Conservation (phyloP, 1,284 basidiomycete genomes). For the Sporisorium reilianum region DNA sequence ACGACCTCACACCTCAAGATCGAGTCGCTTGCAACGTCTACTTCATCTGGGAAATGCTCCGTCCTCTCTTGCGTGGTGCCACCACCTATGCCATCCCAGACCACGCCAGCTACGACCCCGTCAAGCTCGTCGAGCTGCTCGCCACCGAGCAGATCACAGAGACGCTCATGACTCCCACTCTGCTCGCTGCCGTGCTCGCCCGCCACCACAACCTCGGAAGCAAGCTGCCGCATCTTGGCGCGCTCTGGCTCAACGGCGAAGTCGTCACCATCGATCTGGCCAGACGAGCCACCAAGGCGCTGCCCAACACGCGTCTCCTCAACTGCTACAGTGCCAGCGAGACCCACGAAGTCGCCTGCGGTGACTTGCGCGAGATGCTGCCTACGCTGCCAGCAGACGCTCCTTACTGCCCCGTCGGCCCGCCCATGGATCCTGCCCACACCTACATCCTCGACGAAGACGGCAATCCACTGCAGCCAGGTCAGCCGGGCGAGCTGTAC, state of each 20-base stretch:
- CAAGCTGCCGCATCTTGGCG: conserved; percentile 58
- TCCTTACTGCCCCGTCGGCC: conserved; percentile 64
- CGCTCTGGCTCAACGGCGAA: conserved; percentile 69
- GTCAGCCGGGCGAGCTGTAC: conserved; percentile 62
- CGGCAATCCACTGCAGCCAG: conserved; percentile 52
- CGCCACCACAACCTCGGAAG: conserved; percentile 51
- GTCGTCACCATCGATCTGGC: conserved; percentile 67
- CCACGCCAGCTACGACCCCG: conserved; percentile 64
- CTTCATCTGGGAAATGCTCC: conserved; percentile 68
- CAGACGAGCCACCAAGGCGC: conserved; percentile 58
- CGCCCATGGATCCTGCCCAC: conserved; percentile 58
- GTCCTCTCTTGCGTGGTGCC: conserved; percentile 65
- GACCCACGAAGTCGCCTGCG: conserved; percentile 67
- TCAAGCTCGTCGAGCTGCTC: conserved; percentile 61
- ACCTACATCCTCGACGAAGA: conserved; percentile 65
- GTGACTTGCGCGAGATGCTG: conserved; percentile 58
- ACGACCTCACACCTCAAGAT: conserved; percentile 59
- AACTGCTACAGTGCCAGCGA: conserved; percentile 69
- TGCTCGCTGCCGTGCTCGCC: conserved; percentile 64
- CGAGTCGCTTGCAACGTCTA: conserved; percentile 69
- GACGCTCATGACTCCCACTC: conserved; percentile 68
- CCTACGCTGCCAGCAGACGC: conserved; percentile 25
- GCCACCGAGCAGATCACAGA: conserved; percentile 61
- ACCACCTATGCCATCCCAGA: conserved; percentile 67
- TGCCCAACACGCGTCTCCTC: conserved; percentile 63